Base-by-base conservation (phyloP, 495 filamentous ascomycete species). In the Aspergillus conjunctus region DNA sequence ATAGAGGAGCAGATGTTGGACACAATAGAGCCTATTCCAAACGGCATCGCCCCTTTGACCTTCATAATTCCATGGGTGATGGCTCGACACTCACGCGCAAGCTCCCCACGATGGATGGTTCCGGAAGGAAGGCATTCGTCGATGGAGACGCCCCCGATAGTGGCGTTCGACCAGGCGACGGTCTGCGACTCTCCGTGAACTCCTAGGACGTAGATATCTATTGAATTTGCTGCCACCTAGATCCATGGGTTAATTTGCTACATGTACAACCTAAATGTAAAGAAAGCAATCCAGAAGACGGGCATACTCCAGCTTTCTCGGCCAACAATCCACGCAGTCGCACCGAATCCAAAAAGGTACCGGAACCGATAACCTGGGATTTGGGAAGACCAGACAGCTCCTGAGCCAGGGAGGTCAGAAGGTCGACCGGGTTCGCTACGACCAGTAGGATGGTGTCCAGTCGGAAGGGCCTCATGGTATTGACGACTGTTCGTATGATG, bases 371-470 rank as follows among this genome's bases (percentile, higher is more conserved):
- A 22, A 80, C 77, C 54, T 77, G 77, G 4, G 48, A 48, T 5
- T 53, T 54, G 0, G 77, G 75, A 0, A 80, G 67, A 2, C 76
- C 71, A 1, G 69, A 70, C 2, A 77, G 43, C 48, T 72, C 62
- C 20, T 68, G 68, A 0, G 73, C 75, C n/a, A 78, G 64, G 21
- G 70, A 67, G 14, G 79, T 79, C 18, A 80, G 64, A 2, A 80
- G 65, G 63, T 81, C 79, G 49, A 81, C 77, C 0, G 79, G 79
- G 67, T 81, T 80, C 9, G 79, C 68, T 2, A 80, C 77, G n/a
- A 80, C 57, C 0, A 81, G 68, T 0, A 81, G 58, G 30, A 81
- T 70, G 6, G 76, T 64, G 48, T 76, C 56, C 6, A 63, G 48
- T 17, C 62, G 51, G 61, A 81, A 70, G 1, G 79, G 78, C 33